Evolutionary conservation across 2,329 filamentous ascomycete species (phyloP).

Genomic region (Neocatenulostroma microsporum): DNA sequence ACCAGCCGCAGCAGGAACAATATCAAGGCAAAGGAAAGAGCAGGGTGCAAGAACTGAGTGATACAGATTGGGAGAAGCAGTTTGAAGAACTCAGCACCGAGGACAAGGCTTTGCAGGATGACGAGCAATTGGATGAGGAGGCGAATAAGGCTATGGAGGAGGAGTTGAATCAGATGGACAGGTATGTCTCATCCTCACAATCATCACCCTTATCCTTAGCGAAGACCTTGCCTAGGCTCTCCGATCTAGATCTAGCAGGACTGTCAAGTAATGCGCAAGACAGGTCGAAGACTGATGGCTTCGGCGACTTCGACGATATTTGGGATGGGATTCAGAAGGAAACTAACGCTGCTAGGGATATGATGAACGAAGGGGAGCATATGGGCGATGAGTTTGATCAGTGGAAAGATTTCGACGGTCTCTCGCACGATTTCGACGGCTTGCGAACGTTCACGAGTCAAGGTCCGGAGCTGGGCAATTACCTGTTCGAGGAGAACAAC

Average conservation of each 20-base stretch:
- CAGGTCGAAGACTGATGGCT: conserved; percentile 58
- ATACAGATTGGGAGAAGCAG: conserved; percentile 91
- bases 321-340: conserved; percentile 75
- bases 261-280: conserved; percentile 2
- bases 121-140: conserved; percentile 47
- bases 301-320: conserved; percentile 83
- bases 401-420: conserved; percentile 67
- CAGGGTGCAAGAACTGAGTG: conserved; percentile 80
- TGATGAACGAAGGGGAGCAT: conserved; percentile 56
- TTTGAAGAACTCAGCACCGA: conserved; percentile 79
- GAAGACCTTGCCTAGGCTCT: too few species aligned
- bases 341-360: conserved; percentile 56
- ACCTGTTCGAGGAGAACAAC: conserved; percentile 93
- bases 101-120: conserved; percentile 44
- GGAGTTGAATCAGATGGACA: conserved; percentile 84
- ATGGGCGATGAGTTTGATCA: conserved; percentile 72
- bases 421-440: conserved; percentile 56
- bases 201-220: too few species aligned
- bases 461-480: conserved; percentile 62
- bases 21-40: conserved; percentile 74
- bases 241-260: neutral
- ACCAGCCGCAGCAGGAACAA: conserved; percentile 34
- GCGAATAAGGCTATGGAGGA: conserved; percentile 71
- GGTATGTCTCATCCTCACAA: conserved; percentile 53
- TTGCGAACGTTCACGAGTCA: conserved; percentile 44